These are phyloP conservation scores for Blattamonas nauphoetae DNA, from an alignment of 78 protist species.

Conservation along the genomic window DNA sequence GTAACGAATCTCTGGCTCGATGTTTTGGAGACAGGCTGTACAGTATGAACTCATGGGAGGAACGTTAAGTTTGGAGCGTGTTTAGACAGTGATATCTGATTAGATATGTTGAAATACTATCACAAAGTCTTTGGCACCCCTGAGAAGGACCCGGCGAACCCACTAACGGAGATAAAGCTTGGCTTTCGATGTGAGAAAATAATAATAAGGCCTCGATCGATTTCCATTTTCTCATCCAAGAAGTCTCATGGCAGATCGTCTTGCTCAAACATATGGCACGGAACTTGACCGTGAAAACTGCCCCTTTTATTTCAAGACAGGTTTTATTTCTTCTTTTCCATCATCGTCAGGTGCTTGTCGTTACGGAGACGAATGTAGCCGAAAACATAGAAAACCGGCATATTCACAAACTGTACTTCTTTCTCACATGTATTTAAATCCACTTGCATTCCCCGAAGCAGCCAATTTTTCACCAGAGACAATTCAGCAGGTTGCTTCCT, in stretches of 20 bases:
- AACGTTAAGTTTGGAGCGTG: no score
- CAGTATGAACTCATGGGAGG: no score
- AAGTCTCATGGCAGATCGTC: background rate
- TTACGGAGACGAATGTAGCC: constrained; percentile 5
- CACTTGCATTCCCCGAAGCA: background rate
- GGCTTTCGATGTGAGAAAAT: no score
- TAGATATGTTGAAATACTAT: no score
- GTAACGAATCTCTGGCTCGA: no score
- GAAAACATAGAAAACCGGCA: background rate
- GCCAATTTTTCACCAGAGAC: background rate
- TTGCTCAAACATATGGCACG: constrained; percentile 12
- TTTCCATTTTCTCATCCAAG: no score
- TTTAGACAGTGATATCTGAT: no score
- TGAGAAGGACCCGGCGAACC: no score
- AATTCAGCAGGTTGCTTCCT: background rate
- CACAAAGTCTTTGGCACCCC: no score
- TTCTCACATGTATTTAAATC: background rate
- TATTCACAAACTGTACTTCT: constrained; percentile 9
- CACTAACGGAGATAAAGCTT: no score
- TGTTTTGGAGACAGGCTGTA: no score
- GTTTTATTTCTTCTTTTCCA: background rate
- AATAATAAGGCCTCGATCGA: no score
- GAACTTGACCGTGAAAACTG: constrained; percentile 16
- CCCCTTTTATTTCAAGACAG: constrained; percentile 7
- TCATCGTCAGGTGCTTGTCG: background rate